Evolutionary conservation across 1,139 yeast species (phyloP), one percentile per base, ranked within the genome.

Genomic region (Debaryomycetaceae sp.): DNA sequence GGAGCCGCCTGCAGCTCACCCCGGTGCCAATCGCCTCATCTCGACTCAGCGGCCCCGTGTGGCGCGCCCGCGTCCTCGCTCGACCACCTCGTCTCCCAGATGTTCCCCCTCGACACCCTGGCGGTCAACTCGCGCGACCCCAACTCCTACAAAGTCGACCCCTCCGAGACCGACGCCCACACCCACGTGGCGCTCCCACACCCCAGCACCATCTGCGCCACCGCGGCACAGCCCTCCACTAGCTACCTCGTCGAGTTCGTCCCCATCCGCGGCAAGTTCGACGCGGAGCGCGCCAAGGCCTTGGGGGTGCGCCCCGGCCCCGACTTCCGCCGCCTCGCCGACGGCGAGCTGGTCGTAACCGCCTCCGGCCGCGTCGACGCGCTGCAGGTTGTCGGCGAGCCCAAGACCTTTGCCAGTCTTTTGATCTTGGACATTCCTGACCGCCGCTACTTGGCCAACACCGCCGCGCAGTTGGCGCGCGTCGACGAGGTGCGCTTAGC

Each of bases 221-320:
- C 15, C 4, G n/a, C 8, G 12, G 34, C 41, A 11, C 71, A 65
- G 37, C 45, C 53, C 16, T 53, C 72, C 1, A 48, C 59, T 19
- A 78, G 75, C 41, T 89, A 83, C 52, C 65, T 83, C 16, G 62
- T 91, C 4, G 68, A 76, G 22, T 71, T 85, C 27, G 61, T 73
- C 23, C 80, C 93, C 0, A 61, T 76, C 0, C 65, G 96, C 44
- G 98, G 99, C 0, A 82, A 73, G 46, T 91, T 93, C 47, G 65
- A 78, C 39, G 74, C 76, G 0, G 58, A 63, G 5, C 76, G 68
- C 44, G 97, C 97, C 0, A 63, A 57, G 21, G 72, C 60, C 22
- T 58, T 88, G 17, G 91, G 93, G 0, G 71, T 91, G 4, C 79
- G 80, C 19, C 75, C 75, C 2, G 91, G 95, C 1, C 60, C 66